Evolutionary conservation across 2,329 filamentous ascomycete species (phyloP).

Genomic region (Malbranchea cinnamomea): DNA sequence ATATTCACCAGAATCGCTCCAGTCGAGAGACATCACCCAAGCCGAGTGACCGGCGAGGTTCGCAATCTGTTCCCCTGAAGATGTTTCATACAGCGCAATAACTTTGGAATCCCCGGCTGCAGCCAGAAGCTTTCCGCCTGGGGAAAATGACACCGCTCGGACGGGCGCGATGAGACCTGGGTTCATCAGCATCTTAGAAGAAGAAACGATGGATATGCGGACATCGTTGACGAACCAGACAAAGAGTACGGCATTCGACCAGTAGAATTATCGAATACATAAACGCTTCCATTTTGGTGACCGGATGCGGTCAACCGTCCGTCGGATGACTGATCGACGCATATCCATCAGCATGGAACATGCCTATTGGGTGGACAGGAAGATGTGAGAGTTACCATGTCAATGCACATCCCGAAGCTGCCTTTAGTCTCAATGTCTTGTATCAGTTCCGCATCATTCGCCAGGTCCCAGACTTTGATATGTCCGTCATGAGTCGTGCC

Average conservation of each 20-base stretch:
- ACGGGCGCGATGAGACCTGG: conserved; percentile 74
- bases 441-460: conserved; percentile 45
- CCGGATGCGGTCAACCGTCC: conserved; percentile 80
- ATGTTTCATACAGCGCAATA: conserved; percentile 83
- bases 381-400: conserved; percentile 40
- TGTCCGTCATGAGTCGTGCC: conserved; percentile 75
- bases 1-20: conserved; percentile 86
- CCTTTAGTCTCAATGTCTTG: conserved; percentile 82
- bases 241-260: conserved; percentile 75
- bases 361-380: background rate
- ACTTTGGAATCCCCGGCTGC: conserved; percentile 79
- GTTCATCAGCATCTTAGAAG: conserved; percentile 10
- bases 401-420: conserved; percentile 79
- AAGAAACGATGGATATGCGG: background rate
- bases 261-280: conserved; percentile 88
- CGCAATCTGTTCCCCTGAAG: conserved; percentile 80
- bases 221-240: conserved; percentile 41
- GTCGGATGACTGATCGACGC: conserved; percentile 42
- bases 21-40: conserved; percentile 85
- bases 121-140: conserved; percentile 67
- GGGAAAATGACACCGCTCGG: conserved; percentile 74
- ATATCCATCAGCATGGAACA: background rate
- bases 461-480: conserved; percentile 74
- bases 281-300: conserved; percentile 81
- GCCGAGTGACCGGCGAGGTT: conserved; percentile 65